These are phyloP conservation scores for Cephaloascus fragrans DNA, from an alignment of 805 yeast genomes.

Conservation along the genomic window DNA sequence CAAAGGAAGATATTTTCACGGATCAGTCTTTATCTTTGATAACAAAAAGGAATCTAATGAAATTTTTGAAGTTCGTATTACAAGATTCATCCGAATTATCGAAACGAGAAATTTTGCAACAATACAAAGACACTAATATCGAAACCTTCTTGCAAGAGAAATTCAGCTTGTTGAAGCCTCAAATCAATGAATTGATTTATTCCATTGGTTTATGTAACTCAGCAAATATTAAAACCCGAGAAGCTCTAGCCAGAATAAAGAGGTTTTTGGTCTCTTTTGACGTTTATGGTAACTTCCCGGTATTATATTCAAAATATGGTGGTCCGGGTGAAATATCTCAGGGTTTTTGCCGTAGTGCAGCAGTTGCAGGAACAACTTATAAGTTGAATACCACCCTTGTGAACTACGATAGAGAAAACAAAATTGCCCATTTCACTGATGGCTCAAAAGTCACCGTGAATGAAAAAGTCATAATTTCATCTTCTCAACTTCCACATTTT, in stretches of 20 bases:
- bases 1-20: constrained; percentile 90
- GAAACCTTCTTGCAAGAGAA: constrained; percentile 47
- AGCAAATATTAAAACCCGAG: constrained; percentile 52
- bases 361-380: constrained; percentile 95
- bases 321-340: constrained; percentile 94
- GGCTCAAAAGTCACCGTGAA: constrained; percentile 65
- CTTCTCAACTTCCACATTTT: constrained; percentile 46
- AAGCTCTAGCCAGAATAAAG: constrained; percentile 72
- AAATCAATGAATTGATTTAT: constrained; percentile 73
- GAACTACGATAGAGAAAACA: constrained; percentile 55
- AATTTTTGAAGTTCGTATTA: constrained; percentile 79
- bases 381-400: constrained; percentile 62
- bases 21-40: constrained; percentile 67
- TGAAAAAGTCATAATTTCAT: constrained; percentile 73
- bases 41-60: constrained; percentile 82
- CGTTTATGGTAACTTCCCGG: constrained; percentile 92
- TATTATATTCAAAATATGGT: constrained; percentile 84
- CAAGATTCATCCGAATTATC: constrained; percentile 48
- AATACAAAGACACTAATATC: constrained; percentile 47
- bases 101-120: constrained; percentile 46
- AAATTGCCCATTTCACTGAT: constrained; percentile 65
- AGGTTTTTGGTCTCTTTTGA: constrained; percentile 80
- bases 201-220: constrained; percentile 75
- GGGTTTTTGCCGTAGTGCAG: constrained; percentile 96
- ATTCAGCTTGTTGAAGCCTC: constrained; percentile 65